Percentiles rank a stretch among this genome's conserved stretches.
These are phyloP conservation scores for Alternaria postmessia DNA, from an alignment of 2,329 filamentous ascomycete genomes.

Conservation along the genomic window DNA sequence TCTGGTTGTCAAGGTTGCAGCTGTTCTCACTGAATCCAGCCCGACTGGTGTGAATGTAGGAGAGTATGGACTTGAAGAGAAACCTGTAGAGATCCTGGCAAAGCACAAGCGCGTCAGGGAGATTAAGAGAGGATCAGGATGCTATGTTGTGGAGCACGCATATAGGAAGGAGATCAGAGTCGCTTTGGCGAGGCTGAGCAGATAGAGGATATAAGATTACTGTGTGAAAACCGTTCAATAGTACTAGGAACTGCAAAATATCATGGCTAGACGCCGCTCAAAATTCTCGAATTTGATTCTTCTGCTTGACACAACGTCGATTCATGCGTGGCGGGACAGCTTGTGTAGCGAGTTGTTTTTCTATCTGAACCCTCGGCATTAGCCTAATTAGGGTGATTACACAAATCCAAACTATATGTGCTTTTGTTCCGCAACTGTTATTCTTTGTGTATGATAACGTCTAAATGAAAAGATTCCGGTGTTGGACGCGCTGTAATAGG, in stretches of 20 bases:
- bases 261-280: rapidly evolving
- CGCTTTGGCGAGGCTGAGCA: slow-evolving; percentile 7
- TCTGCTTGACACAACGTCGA: too few species aligned
- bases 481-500: too few species aligned
- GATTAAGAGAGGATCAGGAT: background rate
- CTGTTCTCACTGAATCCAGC: background rate
- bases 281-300: rapidly evolving
- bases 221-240: background rate
- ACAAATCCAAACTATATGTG: rapidly evolving
- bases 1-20: slow-evolving; percentile 4
- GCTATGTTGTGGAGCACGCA: slow-evolving; percentile 1
- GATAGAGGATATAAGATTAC: background rate
- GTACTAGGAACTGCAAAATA: background rate
- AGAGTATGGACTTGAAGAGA: background rate
- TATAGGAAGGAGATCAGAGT: slow-evolving; percentile 14
- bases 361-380: rapidly evolving
- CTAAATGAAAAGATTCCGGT: rapidly evolving
- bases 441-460: rapidly evolving
- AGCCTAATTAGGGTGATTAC: rapidly evolving
- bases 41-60: too few species aligned
- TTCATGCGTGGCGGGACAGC: too few species aligned
- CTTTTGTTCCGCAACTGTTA: rapidly evolving
- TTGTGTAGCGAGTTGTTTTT: rapidly evolving
- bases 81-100: slow-evolving; percentile 4
- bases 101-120: slow-evolving; percentile 15